Evolutionary conservation across 1,284 basidiomycete genomes (phyloP), one percentile per base, ranked within the genome.

Genomic region (Irpex sp.): DNA sequence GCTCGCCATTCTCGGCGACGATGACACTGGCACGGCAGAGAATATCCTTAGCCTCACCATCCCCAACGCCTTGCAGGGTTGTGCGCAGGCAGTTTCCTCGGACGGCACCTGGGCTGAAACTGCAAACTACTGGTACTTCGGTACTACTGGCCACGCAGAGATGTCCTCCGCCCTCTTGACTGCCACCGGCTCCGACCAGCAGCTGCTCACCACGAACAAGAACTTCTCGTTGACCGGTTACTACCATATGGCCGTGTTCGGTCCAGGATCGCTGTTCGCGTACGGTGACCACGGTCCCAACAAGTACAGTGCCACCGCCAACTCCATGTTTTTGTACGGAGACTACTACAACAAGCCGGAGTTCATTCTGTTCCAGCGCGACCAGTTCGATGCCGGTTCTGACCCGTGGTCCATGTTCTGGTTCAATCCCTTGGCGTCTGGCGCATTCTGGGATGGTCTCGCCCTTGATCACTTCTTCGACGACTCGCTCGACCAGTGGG

Each of bases 381-480:
- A 99, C 74, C 93, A 92, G 69, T 79, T 80, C 60, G 96, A 98
- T 71, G 89, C 94, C 1, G 17, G n/a, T 19, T 66, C 76, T 13
- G 97, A 99, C 67, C 97, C 97, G 0, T 94, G 90, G 86, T 88
- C 87, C 71, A 96, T 99, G 94, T 97, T 99, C 82, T 99, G 95
- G 94, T 99, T 98, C 76, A 83, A 98, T 74, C 88, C 95, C 9
- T 80, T 85, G 4, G 84, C 89, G 57, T 77, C 81, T 17, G 97
- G 97, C 62, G 93, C 94, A 57, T 99, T 92, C 83, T 98, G 95
- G 95, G 88, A 95, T 72, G 89, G 87, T 57, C 77, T 91, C 54
- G 75, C 90, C 1, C 83, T 98, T 56, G 97, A 99, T 78, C 80
- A 84, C 66, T 88, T 89, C 81, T 98, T 95, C 77, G 79, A 86